Percentiles rank a stretch among this genome's conserved stretches.
Evolutionary conservation across 2,329 filamentous ascomycete species (phyloP).

Genomic region (Beauveria brongniartii): DNA sequence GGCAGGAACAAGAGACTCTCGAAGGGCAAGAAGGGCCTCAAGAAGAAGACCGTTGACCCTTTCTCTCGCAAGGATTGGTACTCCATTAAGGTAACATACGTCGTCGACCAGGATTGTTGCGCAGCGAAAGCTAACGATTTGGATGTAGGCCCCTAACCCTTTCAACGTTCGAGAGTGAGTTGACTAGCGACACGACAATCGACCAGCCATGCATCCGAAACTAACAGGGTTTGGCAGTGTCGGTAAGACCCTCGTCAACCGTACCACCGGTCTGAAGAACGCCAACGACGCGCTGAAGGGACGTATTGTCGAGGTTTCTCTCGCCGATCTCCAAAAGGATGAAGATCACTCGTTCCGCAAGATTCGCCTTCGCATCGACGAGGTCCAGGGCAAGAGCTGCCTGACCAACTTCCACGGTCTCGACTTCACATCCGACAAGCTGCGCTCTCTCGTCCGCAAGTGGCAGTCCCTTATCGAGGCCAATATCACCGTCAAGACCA

Average conservation of each 20-base stretch:
- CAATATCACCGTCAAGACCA: slow-evolving; percentile 99
- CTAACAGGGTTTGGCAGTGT: slow-evolving; percentile 55
- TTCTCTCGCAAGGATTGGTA: slow-evolving; percentile 99
- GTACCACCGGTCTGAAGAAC: slow-evolving; percentile 99
- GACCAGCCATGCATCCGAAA: neutral
- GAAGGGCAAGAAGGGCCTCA: slow-evolving; percentile 99
- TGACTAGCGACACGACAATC: slow-evolving; percentile 14
- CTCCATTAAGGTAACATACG: slow-evolving; percentile 71
- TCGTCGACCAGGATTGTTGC: neutral
- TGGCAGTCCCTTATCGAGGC: slow-evolving; percentile 99
- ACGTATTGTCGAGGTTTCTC: slow-evolving; percentile 96
- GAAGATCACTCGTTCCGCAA: slow-evolving; percentile 99
- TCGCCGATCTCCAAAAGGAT: slow-evolving; percentile 98
- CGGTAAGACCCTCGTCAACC: slow-evolving; percentile 99
- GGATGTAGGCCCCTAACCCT: slow-evolving; percentile 72
- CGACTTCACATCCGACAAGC: slow-evolving; percentile 99
- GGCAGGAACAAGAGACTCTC: slow-evolving; percentile 98
- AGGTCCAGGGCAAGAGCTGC: slow-evolving; percentile 99
- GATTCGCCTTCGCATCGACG: slow-evolving; percentile 96
- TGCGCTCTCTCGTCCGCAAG: slow-evolving; percentile 97
- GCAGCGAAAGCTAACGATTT: slow-evolving; percentile 16
- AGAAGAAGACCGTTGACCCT: slow-evolving; percentile 98
- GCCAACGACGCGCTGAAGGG: slow-evolving; percentile 99
- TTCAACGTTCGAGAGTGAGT: slow-evolving; percentile 96
- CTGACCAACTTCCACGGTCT: slow-evolving; percentile 99